phyloP scores from a whole-genome alignment of 345 rosid species.

The Moringa oleifera region DNA sequence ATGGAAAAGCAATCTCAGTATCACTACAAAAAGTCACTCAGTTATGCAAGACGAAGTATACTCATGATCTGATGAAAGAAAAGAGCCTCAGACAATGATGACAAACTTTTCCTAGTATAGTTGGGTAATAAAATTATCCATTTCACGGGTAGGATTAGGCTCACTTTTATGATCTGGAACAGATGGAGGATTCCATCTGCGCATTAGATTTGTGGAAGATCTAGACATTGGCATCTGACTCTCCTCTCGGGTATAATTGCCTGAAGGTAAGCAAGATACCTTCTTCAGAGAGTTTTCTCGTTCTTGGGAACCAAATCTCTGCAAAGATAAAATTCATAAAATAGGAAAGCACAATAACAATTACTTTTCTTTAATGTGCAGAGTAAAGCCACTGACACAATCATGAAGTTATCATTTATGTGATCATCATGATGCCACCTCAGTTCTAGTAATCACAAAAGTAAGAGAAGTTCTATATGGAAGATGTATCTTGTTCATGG shows the following conservation, averaged over 20 bases:
- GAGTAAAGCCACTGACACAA: not conserved
- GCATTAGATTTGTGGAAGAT: conserved; percentile 41
- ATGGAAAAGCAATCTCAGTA: conserved; percentile 7
- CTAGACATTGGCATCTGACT: conserved; percentile 48
- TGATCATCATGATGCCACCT: no score
- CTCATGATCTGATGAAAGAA: not conserved
- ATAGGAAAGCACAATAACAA: not conserved
- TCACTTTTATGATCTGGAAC: conserved; percentile 48
- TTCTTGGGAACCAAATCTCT: conserved; percentile 79
- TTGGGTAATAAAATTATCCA: not conserved
- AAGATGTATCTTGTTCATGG: not conserved
- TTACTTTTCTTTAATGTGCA: not conserved
- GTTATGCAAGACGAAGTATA: not conserved
- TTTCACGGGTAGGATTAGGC: conserved; percentile 6
- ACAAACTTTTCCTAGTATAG: not conserved
- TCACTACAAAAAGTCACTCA: conserved; percentile 3
- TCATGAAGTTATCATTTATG: no score
- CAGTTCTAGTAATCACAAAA: not conserved
- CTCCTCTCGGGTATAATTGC: conserved; percentile 52
- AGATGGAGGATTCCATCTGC: conserved; percentile 57
- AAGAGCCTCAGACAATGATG: no score
- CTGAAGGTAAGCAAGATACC: conserved; percentile 42
- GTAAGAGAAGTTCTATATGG: not conserved
- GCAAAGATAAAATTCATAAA: conserved; percentile 17
- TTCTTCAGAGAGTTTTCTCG: conserved; percentile 51